Evolutionary conservation across 2,329 filamentous ascomycete genomes (phyloP).

Genomic region (Epichloe uncinata): DNA sequence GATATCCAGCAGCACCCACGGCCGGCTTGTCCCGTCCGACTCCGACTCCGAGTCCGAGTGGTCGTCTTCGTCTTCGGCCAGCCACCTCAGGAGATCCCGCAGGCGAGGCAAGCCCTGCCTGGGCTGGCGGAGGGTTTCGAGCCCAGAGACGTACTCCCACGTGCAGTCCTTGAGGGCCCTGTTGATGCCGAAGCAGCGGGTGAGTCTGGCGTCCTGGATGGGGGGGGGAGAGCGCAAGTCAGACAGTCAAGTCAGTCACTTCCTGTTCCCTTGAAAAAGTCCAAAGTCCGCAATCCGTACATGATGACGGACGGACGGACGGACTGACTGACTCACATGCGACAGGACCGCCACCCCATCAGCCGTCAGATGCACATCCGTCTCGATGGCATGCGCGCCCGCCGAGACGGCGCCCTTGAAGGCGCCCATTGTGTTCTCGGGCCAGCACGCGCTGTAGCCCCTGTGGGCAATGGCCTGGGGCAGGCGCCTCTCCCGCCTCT

Average conservation of each 20-base stretch:
- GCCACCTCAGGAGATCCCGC: conserved; percentile 57
- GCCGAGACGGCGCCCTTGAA: conserved; percentile 61
- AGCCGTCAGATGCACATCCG: conserved; percentile 69
- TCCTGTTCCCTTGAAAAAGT: no score
- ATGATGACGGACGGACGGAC: no score
- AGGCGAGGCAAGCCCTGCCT: conserved; percentile 62
- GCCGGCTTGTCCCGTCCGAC: conserved; percentile 32
- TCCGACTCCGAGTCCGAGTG: neutral
- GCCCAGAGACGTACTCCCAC: conserved; percentile 57
- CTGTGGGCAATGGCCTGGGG: conserved; percentile 69
- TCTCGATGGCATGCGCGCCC: conserved; percentile 74
- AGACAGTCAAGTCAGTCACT: neutral
- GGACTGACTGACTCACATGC: conserved; percentile 41
- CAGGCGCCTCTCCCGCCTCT: conserved; percentile 16
- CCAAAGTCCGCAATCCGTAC: no score
- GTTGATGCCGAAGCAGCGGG: conserved; percentile 69
- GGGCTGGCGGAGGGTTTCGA: conserved; percentile 55
- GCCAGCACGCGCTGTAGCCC: conserved; percentile 62
- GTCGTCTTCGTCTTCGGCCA: conserved; percentile 22
- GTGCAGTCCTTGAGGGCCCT: conserved; percentile 61
- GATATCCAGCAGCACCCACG: conserved; percentile 62
- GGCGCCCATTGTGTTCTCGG: conserved; percentile 76
- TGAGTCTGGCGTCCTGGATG: conserved; percentile 55
- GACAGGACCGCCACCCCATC: conserved; percentile 79
- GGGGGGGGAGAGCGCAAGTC: neutral